Base-by-base conservation (phyloP, 2,329 filamentous ascomycete genomes). In the Aaosphaeria pasadenensis region DNA sequence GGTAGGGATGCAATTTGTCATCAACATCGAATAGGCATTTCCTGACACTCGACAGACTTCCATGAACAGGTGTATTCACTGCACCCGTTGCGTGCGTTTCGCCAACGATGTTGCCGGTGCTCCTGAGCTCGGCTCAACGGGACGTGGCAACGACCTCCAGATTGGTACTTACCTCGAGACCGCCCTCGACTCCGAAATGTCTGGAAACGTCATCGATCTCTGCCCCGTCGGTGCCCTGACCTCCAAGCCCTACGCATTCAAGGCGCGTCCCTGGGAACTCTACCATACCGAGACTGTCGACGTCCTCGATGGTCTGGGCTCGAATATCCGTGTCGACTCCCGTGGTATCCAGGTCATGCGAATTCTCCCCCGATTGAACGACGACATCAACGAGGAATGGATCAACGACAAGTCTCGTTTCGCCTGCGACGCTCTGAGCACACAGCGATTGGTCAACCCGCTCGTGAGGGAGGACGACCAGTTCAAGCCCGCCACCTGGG, bases 11-110 rank as follows among this genome's bases (percentile, higher is more conserved):
- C 17, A 39, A 9, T 39, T 29, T 4, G 28, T 4, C 24, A n/a
- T 30, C 9, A 6, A 9, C 38, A 28, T 47, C 30, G 30, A 5
- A 30, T 24, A 11, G 36, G 46, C 32, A 33, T 38, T 9, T 50
- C 42, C 69, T 74, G 44, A 74, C 53, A 39, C 11, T 39, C 9
- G 32, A 4, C 52, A 79, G 84, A 99, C 94, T 4, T 99, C 94
- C 43, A 99, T 99, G 94, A 99, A 99, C 81, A 84, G 94, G 71
- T 99, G 94, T 75, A 99, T 99, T 66, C 94, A 99, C 79, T 99
- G 94, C 81, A 99, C 94, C 55, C 86, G 94, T 66, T 99, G 94
- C 75, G 85, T 99, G 62, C 91, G 94, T 68, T 99, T 99, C 74
- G 89, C 94, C 70, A 99, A 97, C 75, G 94, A 99, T 66, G 81